Percentiles rank a stretch among this genome's conserved stretches.
Evolutionary conservation across 495 filamentous ascomycete species (phyloP).

Genomic region (Hyaloscypha finlandica): DNA sequence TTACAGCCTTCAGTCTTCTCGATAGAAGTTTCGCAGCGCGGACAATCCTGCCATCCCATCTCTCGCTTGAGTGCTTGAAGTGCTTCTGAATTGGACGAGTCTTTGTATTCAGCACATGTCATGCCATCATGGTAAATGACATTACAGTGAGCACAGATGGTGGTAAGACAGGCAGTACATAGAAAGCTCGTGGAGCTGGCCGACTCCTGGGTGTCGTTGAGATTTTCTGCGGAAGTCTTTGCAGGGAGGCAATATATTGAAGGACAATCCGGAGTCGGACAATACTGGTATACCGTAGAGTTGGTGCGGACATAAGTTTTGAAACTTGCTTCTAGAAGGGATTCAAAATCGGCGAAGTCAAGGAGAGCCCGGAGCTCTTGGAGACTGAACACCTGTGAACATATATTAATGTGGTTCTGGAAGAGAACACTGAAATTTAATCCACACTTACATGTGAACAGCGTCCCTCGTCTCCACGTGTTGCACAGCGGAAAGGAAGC

Average conservation of each 20-base stretch:
- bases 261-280: not conserved
- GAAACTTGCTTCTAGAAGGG: not conserved
- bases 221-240: not conserved
- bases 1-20: conserved; percentile 41
- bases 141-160: not conserved
- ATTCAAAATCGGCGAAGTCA: not conserved
- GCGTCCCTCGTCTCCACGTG: conserved; percentile 15
- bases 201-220: not conserved
- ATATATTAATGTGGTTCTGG: conserved; percentile 4
- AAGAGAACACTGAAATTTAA: conserved; percentile 14
- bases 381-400: conserved; percentile 12
- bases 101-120: conserved; percentile 33
- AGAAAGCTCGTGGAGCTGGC: not conserved
- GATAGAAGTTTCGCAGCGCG: conserved; percentile 34
- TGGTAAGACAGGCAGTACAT: not conserved
- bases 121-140: conserved; percentile 38
- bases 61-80: conserved; percentile 6
- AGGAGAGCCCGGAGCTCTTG: not conserved
- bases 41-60: conserved; percentile 35
- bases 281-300: not conserved
- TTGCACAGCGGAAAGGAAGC: conserved; percentile 37
- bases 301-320: not conserved
- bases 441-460: not conserved
- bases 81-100: not conserved
- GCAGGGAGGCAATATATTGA: not conserved